Percentiles rank a stretch among this genome's conserved stretches.
Evolutionary conservation across 495 filamentous ascomycete genomes (phyloP).

Genomic region (Penicillium chermesinum): DNA sequence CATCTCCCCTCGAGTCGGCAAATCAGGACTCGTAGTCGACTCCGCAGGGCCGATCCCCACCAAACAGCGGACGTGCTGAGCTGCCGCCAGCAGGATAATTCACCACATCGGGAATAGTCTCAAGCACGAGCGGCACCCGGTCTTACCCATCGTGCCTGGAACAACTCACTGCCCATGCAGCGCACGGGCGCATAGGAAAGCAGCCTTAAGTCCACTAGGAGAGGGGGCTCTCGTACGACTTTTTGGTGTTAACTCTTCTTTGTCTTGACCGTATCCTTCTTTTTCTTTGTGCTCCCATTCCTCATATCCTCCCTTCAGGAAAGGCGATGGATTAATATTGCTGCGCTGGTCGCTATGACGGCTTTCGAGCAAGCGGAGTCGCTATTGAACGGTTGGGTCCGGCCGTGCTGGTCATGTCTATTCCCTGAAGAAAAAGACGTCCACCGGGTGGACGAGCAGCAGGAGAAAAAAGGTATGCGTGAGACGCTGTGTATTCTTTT

Average conservation of each 20-base stretch:
- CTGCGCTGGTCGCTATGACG: constrained; percentile 44
- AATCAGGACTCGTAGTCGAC: constrained; percentile 11
- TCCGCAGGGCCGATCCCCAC: constrained; percentile 11
- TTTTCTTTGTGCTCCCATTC: constrained; percentile 11
- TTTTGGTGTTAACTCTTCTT: constrained; percentile 10
- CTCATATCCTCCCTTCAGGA: constrained; percentile 9
- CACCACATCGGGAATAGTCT: constrained; percentile 17
- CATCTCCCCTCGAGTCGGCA: constrained; percentile 16
- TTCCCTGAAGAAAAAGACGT: constrained; percentile 20
- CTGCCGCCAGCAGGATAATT: constrained; percentile 8
- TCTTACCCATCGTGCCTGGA: constrained; percentile 12
- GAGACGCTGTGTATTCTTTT: background rate
- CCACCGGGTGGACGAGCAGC: constrained; percentile 20
- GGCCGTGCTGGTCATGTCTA: constrained; percentile 38
- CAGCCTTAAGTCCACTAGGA: background rate
- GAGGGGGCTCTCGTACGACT: constrained; percentile 7
- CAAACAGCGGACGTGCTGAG: constrained; percentile 1
- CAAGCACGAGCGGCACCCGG: constrained; percentile 9
- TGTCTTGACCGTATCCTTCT: constrained; percentile 3
- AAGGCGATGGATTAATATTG: constrained; percentile 29
- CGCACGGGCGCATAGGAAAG: constrained; percentile 1
- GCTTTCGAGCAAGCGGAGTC: constrained; percentile 40
- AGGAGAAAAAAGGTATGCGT: constrained; percentile 17
- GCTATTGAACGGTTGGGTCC: constrained; percentile 40
- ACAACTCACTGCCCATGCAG: constrained; percentile 13